Base-by-base conservation (phyloP, 2,329 filamentous ascomycete genomes). In the Malbranchea cinnamomea region DNA sequence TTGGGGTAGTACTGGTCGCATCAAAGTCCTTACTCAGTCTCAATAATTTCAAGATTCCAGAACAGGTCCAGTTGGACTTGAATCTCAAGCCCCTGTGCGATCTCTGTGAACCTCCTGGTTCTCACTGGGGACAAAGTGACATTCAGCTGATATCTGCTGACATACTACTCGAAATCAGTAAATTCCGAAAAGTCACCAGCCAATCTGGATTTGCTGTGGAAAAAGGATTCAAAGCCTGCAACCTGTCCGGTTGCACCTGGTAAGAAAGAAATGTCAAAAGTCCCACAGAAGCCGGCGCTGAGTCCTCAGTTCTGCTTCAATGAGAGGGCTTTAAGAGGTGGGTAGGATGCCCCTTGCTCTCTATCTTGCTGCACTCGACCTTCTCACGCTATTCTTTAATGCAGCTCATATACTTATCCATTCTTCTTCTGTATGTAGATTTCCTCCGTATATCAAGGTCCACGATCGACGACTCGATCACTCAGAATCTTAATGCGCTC, bases 391-490 rank as follows among this genome's bases (percentile, higher is more conserved):
- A 9, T 11, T 26, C 9, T 8, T 13, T 8, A 13, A 10, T 13
- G 8, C 9, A 10, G 30, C 4, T 30, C 34, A 16, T 30, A 24
- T 25, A 30, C 28, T 7, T 30, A 11, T 16, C 10, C 16, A 18
- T 6, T 17, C 6, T 13, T 21, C 5, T 11, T 2, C 12, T 25
- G 32, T 12, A 41, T 34, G 38, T 47, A 93, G 89, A 93, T 53
- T 98, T 98, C 53, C 68, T 98, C 13, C 79, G 84, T 22, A 56
- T 89, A 41, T 94, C 87, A 6, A 74, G 89, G 39, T 67, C 72
- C 30, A 72, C 79, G 27, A 77, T 94, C 47, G 89, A 98, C 57
- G 89, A 98, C 56, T 83, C 80, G 25, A 95, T 98, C 48, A 74
- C 74, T 1, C 85, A 93, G 48, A 87, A 91, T 46, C 71, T 98